Conservation (phyloP, 176 grass and related monocot species). For the Carex littledalei region DNA sequence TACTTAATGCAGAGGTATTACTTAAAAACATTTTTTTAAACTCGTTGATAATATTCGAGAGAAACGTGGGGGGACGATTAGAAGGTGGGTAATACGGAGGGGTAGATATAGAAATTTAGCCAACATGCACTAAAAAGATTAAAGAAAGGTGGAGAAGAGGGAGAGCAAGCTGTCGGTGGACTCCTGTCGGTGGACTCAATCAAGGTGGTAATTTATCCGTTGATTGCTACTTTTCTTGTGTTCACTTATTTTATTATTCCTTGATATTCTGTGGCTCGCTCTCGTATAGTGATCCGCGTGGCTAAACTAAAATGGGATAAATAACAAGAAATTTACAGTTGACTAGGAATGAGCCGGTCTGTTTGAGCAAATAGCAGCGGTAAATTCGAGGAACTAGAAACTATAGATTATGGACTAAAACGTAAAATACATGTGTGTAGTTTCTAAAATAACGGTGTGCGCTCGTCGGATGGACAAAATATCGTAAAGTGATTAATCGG, state of each 20-base stretch:
- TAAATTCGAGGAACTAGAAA: not conserved
- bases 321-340: not conserved
- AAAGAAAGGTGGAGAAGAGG: not conserved
- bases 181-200: constrained; percentile 58
- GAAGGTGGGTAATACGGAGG: not conserved
- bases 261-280: not conserved
- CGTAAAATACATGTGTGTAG: too few relatives aligned
- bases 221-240: constrained; percentile 1
- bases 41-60: not conserved
- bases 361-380: not conserved
- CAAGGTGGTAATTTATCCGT: not conserved
- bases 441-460: too few relatives aligned
- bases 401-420: too few relatives aligned
- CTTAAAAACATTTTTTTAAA: not conserved
- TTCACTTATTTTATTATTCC: not conserved
- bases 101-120: not conserved
- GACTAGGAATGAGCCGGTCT: not conserved
- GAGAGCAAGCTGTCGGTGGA: constrained; percentile 57
- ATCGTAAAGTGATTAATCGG: too few relatives aligned
- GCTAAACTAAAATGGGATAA: not conserved
- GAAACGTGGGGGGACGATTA: not conserved
- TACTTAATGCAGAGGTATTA: not conserved
- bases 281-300: not conserved
- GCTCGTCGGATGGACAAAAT: too few relatives aligned
- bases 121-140: not conserved